Evolutionary conservation across 2,329 filamentous ascomycete species (phyloP), one percentile per base, ranked within the genome.

Genomic region (Aspergillus pseudonomiae): DNA sequence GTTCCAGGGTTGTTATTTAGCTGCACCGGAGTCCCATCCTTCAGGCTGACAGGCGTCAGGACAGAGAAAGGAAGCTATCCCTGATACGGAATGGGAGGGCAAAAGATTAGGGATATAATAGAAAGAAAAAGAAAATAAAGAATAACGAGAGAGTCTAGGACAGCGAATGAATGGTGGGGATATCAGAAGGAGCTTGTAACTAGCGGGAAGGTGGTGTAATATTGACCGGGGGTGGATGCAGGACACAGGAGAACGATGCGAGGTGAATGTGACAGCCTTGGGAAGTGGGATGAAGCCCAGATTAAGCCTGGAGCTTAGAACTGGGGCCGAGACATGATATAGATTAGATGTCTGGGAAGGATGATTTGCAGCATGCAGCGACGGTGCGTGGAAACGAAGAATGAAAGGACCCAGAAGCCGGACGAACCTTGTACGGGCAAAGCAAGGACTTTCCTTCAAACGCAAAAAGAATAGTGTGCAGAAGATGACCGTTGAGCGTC

Each of bases 1-100:
- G 75, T 52, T 76, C 75, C 74, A 77, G 74, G 76, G 73, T 77
- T 68, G 69, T 75, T 78, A 77, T 77, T 76, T 77, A 77, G 75
- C 72, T 76, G 74, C 68, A 71, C 68, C 59, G 64, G 65, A 71
- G 70, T 67, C 65, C 72, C 71, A 71, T 73, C 64, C 65, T 68
- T 68, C 67, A 70, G 68, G 65, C 63, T 65, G 60, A 57, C 61
- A 68, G 63, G 61, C 48, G 62, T 63, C 57, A 52, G 48, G 64
- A 65, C 63, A 46, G 56, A 55, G 48, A 57, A 64, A 64, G 58
- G 54, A 55, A 61, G 60, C 65, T 64, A 67, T 63, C 41, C 64
- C 62, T 9, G 43, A 70, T 61, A 28, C 52, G 64, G 68, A 60
- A 66, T 67, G 50, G 59, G 53, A 55, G 50, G 59, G 52, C 26